These are phyloP conservation scores for Chlamydomonas sp. DNA, from an alignment of 139 green algal species.

Conservation along the genomic window DNA sequence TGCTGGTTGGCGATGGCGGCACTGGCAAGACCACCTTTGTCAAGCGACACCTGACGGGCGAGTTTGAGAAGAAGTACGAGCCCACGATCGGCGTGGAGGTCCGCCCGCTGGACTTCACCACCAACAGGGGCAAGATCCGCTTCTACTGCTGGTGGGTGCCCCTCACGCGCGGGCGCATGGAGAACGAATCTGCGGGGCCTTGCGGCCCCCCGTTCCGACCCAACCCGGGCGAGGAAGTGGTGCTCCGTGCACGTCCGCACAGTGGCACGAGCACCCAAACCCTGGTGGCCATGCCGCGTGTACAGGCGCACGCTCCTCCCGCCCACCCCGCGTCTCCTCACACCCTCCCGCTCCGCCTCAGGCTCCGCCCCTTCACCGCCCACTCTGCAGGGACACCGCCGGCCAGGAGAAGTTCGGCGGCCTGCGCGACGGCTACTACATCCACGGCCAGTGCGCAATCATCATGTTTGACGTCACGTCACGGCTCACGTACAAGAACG, in stretches of 20 bases:
- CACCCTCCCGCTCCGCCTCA: too few relatives aligned
- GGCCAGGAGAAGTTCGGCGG: slow-evolving; percentile 98
- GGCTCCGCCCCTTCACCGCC: too few relatives aligned
- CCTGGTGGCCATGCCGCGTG: too few relatives aligned
- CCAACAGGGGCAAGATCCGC: slow-evolving; percentile 91
- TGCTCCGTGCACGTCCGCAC: too few relatives aligned
- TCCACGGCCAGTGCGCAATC: slow-evolving; percentile 98
- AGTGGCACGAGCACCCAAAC: too few relatives aligned
- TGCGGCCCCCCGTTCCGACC: too few relatives aligned
- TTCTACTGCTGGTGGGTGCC: slow-evolving; percentile 98
- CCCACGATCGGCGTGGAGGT: slow-evolving; percentile 99
- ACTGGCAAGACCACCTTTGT: slow-evolving; percentile 97
- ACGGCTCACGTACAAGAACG: slow-evolving; percentile 99
- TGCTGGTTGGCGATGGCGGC: slow-evolving; percentile 95
- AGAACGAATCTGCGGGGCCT: too few relatives aligned
- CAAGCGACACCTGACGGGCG: slow-evolving; percentile 96
- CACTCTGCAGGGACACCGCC: slow-evolving; percentile 81
- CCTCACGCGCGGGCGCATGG: too few relatives aligned
- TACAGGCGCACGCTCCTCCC: too few relatives aligned
- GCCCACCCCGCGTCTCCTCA: too few relatives aligned
- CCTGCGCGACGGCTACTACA: slow-evolving; percentile 98
- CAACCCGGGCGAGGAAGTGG: too few relatives aligned
- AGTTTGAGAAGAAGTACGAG: slow-evolving; percentile 99
- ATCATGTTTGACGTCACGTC: slow-evolving; percentile 99
- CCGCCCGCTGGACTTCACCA: slow-evolving; percentile 97